Evolutionary conservation across 192 early-diverging fungal genomes (phyloP).

Genomic region (Chytriomyces confervae): DNA sequence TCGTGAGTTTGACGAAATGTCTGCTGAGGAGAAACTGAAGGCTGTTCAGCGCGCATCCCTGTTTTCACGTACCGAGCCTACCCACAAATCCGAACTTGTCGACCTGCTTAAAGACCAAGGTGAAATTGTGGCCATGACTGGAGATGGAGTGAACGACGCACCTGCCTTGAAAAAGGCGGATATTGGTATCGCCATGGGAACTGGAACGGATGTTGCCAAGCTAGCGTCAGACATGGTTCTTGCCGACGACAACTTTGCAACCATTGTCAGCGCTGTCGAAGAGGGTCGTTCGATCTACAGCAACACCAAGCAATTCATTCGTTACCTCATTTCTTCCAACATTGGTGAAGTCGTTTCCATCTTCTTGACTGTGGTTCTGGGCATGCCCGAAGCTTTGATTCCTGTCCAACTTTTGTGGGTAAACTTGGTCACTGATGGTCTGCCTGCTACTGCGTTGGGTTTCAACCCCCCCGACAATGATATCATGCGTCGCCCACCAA

Average conservation of each 20-base stretch:
- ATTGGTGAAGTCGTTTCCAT: conserved; percentile 99
- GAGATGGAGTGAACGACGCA: conserved; percentile 99
- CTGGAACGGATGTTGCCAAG: conserved; percentile 98
- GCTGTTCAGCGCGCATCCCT: conserved; percentile 78
- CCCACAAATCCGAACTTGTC: conserved; percentile 94
- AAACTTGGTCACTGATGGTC: conserved; percentile 96
- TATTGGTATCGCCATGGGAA: conserved; percentile 99
- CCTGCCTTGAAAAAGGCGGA: conserved; percentile 97
- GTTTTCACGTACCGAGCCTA: conserved; percentile 95
- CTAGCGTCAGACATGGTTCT: conserved; percentile 98
- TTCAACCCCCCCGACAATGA: conserved; percentile 97
- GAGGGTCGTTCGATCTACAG: conserved; percentile 98
- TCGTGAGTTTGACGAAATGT: conserved; percentile 92
- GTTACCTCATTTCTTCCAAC: conserved; percentile 97
- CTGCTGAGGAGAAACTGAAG: conserved; percentile 68
- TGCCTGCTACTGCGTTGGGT: conserved; percentile 96
- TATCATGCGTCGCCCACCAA: conserved; percentile 92
- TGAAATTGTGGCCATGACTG: conserved; percentile 92
- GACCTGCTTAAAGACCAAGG: conserved; percentile 85
- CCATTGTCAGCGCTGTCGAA: conserved; percentile 95
- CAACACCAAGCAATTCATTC: conserved; percentile 99
- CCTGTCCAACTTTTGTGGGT: conserved; percentile 99
- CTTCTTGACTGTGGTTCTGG: conserved; percentile 94
- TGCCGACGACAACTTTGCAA: conserved; percentile 99
- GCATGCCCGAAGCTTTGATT: conserved; percentile 96